Conservation (phyloP, 345 rosid species). For the Crucihimalaya himalaica region DNA sequence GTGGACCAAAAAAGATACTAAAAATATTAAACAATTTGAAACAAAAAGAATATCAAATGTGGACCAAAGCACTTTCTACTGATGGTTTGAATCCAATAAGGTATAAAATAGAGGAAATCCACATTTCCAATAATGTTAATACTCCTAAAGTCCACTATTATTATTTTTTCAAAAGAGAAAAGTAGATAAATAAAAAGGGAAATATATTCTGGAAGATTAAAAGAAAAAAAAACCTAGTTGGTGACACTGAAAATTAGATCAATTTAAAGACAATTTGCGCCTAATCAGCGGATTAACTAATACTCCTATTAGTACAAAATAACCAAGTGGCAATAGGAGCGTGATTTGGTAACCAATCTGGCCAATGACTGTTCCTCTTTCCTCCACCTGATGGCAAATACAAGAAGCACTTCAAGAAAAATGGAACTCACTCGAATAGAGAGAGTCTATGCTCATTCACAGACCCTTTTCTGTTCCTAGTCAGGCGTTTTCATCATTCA, state of each 20-base stretch:
- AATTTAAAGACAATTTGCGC: not conserved
- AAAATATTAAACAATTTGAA: not conserved
- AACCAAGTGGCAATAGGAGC: too few relatives aligned
- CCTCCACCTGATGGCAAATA: too few relatives aligned
- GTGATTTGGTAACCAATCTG: too few relatives aligned
- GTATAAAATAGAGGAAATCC: not conserved
- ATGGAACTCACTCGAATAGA: too few relatives aligned
- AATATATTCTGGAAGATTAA: not conserved
- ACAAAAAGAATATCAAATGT: not conserved
- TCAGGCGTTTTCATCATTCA: too few relatives aligned
- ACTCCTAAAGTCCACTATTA: not conserved
- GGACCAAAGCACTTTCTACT: not conserved
- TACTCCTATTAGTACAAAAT: not conserved
- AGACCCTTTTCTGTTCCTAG: too few relatives aligned
- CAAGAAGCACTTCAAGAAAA: too few relatives aligned
- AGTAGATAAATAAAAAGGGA: not conserved
- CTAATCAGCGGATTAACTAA: not conserved
- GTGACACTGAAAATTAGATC: not conserved
- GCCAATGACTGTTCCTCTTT: too few relatives aligned
- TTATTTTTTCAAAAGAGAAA: not conserved
- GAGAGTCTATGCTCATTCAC: too few relatives aligned
- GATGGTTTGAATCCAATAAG: not conserved
- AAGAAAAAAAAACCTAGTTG: not conserved
- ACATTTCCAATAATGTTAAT: not conserved
- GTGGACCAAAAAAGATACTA: not conserved